Evolutionary conservation across 169 alveolate species (phyloP).

Genomic region (Plasmodium malariae): DNA sequence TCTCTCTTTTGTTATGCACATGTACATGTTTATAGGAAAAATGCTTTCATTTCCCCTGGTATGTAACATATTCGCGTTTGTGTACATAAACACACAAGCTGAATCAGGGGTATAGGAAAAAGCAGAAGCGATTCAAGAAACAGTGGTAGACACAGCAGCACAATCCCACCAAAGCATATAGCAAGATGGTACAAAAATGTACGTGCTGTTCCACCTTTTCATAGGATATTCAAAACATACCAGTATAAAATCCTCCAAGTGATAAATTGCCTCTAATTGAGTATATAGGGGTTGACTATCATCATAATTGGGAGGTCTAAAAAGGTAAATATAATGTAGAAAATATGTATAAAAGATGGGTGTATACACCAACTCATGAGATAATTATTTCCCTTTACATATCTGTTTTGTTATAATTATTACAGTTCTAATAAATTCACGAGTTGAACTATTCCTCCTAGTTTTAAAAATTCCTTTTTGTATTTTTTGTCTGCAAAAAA

Average conservation of each 20-base stretch:
- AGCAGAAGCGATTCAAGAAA: no score
- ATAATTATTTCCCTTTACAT: not conserved
- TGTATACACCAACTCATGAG: no score
- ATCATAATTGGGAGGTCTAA: constrained; percentile 80
- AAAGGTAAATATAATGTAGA: not conserved
- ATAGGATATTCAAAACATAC: constrained; percentile 43
- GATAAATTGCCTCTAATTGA: constrained; percentile 92
- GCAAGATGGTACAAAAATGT: not conserved
- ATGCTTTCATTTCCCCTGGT: not conserved
- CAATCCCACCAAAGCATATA: not conserved
- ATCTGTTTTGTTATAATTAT: not conserved
- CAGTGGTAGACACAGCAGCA: no score
- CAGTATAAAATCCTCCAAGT: constrained; percentile 90
- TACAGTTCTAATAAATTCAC: constrained; percentile 82
- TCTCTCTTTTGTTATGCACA: not conserved
- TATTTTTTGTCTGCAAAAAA: constrained; percentile 82
- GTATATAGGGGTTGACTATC: constrained; percentile 87
- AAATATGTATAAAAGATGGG: constrained; percentile 3
- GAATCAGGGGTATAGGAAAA: no score
- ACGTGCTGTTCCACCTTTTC: not conserved
- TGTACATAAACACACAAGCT: not conserved
- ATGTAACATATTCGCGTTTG: not conserved
- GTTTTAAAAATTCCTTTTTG: constrained; percentile 89
- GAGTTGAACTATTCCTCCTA: constrained; percentile 89
- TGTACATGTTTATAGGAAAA: no score